Evolutionary conservation across 257 asterid genomes (phyloP), one percentile per base, ranked within the genome.

Genomic region (Scutellaria baicalensis): DNA sequence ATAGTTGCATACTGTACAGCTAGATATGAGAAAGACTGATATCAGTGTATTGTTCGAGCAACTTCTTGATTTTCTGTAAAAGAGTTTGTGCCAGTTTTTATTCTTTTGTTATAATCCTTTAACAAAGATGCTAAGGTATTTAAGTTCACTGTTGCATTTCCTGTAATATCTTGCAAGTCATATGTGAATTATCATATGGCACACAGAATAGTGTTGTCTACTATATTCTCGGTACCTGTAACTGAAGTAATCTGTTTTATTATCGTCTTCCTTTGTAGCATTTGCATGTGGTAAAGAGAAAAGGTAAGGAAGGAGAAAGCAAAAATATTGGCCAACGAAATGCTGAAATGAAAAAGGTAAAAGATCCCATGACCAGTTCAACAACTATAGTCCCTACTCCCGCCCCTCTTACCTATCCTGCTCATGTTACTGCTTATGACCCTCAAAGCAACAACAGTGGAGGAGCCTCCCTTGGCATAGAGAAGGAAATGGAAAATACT

Each of bases 261-360:
- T 69, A 47, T 72, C 61, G 52, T 16, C 55, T 42, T 56, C 62
- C 43, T 12, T 35, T n/a, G 55, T 70, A 78, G 78, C 35, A 39
- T 74, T 72, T 68, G 11, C 72, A 57, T 50, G 71, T 81, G 77
- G 81, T 79, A 23, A 78, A 69, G 84, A 68, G 13, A 27, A 72
- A 63, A 47, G 79, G 78, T 10, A 74, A 35, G 68, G 80, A 68
- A 35, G 68, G 45, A 72, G 71, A 78, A 59, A 79, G 76, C 35
- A 69, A 64, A 51, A 66, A 9, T 39, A 58, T 70, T 51, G 78
- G 58, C 44, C 76, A 36, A 3, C 71, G 52, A 70, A 69, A 43
- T 65, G 57, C 64, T 40, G 62, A 62, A 61, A 59, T 79, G 23
- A 72, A 79, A 77, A 79, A 74, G 71, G 59, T 40, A 31, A 75